A percentile compares a stretch with the other conserved stretches of the same genome.
These are phyloP conservation scores for Acmispon strigosus DNA, from an alignment of 306 rosid species.

Conservation along the genomic window DNA sequence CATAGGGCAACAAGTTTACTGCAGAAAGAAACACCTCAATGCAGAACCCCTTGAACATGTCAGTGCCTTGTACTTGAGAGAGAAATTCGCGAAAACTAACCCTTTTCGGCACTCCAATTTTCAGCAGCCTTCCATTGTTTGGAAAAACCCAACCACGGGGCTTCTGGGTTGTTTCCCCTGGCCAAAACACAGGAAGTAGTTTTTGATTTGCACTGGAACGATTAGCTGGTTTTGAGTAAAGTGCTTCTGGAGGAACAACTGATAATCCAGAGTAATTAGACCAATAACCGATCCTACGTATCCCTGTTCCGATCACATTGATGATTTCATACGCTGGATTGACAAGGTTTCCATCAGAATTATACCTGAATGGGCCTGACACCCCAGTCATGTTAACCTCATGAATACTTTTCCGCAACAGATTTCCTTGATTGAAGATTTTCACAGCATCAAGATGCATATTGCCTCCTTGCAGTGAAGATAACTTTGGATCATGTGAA, in stretches of 20 bases:
- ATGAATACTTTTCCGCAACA: constrained; percentile 47
- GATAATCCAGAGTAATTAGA: constrained; percentile 83
- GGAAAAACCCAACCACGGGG: constrained; percentile 99
- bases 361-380: constrained; percentile 59
- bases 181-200: constrained; percentile 66
- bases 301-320: constrained; percentile 75
- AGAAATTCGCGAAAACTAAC: constrained; percentile 65
- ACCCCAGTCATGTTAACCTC: constrained; percentile 71
- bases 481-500: constrained; percentile 54
- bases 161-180: constrained; percentile 59
- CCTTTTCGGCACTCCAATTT: constrained; percentile 68
- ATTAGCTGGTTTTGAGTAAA: constrained; percentile 58
- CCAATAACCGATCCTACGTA: constrained; percentile 86
- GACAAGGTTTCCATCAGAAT: constrained; percentile 51
- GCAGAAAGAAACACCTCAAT: constrained; percentile 90
- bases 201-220: constrained; percentile 47
- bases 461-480: constrained; percentile 25
- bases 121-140: constrained; percentile 67
- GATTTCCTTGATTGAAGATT: constrained; percentile 62
- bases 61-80: constrained; percentile 52
- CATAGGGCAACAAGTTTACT: constrained; percentile 70
- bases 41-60: constrained; percentile 75
- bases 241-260: constrained; percentile 52
- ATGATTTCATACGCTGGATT: constrained; percentile 76
- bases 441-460: constrained; percentile 71